Conservation (phyloP, 2,329 filamentous ascomycete genomes). For the Penicillium sclerotigenum region DNA sequence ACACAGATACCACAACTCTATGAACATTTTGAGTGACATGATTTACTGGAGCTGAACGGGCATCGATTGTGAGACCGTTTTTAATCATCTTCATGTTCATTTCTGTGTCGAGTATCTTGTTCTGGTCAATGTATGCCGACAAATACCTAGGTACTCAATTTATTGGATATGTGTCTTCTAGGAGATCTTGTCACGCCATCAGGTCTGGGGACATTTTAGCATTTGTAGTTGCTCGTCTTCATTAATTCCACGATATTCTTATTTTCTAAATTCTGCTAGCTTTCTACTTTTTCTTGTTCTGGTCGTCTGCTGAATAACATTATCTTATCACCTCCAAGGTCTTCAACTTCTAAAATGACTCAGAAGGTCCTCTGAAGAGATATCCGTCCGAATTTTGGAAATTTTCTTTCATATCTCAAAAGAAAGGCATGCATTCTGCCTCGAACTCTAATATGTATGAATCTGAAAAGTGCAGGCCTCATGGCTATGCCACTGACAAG, state of each 20-base stretch:
- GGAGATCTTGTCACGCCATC: no score
- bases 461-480: not conserved
- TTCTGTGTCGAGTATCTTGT: not conserved
- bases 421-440: no score
- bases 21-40: no score
- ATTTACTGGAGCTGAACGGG: no score
- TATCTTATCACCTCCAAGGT: constrained; percentile 10
- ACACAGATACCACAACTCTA: no score
- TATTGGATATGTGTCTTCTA: not conserved
- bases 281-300: not conserved
- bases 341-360: not conserved
- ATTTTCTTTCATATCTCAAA: not conserved
- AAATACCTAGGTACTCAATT: not conserved
- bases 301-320: not conserved
- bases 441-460: not conserved
- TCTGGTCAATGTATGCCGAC: not conserved
- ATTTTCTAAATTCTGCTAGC: not conserved
- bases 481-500: not conserved
- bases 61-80: not conserved
- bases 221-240: no score
- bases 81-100: not conserved
- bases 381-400: not conserved
- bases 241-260: no score
- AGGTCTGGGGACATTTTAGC: no score
- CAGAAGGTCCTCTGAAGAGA: constrained; percentile 2